Evolutionary conservation across 148 eudicot genomes (phyloP).

Genomic region (Pharnaceum exiguum): DNA sequence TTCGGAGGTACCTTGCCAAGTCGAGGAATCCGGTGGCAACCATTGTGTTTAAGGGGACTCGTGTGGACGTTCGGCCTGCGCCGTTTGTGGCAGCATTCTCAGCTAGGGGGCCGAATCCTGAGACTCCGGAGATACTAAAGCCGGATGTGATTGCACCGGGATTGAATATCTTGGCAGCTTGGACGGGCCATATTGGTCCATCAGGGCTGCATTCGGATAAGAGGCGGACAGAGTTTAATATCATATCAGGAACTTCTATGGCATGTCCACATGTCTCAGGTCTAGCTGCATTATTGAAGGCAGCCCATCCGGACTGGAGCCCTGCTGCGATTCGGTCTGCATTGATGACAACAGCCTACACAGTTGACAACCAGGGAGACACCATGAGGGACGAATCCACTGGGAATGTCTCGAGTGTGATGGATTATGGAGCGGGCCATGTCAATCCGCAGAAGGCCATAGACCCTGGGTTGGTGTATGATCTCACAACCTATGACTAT

Average conservation of each 20-base stretch:
- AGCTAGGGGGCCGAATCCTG: slow-evolving; percentile 86
- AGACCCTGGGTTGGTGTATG: slow-evolving; percentile 85
- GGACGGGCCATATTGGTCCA: slow-evolving; percentile 79
- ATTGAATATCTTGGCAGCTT: slow-evolving; percentile 74
- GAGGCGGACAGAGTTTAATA: slow-evolving; percentile 73
- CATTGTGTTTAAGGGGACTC: slow-evolving; percentile 62
- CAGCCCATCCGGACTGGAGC: slow-evolving; percentile 91
- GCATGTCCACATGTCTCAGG: slow-evolving; percentile 98
- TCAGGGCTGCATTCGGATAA: slow-evolving; percentile 56
- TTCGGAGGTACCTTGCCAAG: slow-evolving; percentile 54
- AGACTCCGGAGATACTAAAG: slow-evolving; percentile 75
- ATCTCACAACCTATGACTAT: slow-evolving; percentile 56
- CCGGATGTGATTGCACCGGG: slow-evolving; percentile 94
- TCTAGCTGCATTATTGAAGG: slow-evolving; percentile 68
- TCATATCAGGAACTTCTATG: slow-evolving; percentile 90
- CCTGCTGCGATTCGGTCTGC: slow-evolving; percentile 88
- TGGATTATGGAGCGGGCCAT: slow-evolving; percentile 93
- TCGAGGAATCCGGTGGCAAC: slow-evolving; percentile 49
- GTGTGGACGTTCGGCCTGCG: slow-evolving; percentile 66
- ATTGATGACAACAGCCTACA: slow-evolving; percentile 77
- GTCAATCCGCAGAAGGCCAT: slow-evolving; percentile 89
- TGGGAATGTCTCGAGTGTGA: slow-evolving; percentile 61
- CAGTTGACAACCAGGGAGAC: slow-evolving; percentile 40
- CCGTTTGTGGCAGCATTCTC: slow-evolving; percentile 92
- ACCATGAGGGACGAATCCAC: slow-evolving; percentile 70